Evolutionary conservation across 352 stramenopile species (phyloP).

Genomic region (Pythium plurisporium): DNA sequence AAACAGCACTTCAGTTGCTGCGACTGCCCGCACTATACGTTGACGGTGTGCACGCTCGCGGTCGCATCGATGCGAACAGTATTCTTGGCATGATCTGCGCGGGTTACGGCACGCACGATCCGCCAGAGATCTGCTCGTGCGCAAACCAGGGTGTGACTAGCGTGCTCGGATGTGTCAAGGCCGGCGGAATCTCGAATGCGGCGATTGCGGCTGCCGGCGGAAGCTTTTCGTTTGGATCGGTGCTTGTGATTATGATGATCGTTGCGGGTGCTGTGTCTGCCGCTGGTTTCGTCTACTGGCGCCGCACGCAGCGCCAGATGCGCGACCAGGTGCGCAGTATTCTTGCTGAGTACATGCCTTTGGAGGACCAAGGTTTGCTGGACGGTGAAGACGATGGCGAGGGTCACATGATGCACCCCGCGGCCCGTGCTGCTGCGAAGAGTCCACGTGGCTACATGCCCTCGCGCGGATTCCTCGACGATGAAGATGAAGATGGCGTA

Average conservation of each 20-base stretch:
- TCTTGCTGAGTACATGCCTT: conserved; percentile 95
- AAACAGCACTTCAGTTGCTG: conserved; percentile 89
- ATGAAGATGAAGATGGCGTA: conserved; percentile 70
- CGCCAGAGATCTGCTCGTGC: conserved; percentile 74
- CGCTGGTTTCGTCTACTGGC: conserved; percentile 88
- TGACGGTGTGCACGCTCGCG: conserved; percentile 92
- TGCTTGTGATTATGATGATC: conserved; percentile 82
- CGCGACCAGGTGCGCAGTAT: conserved; percentile 94
- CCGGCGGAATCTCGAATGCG: conserved; percentile 61
- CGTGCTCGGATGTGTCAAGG: conserved; percentile 66
- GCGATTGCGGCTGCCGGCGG: conserved; percentile 40
- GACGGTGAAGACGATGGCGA: conserved; percentile 65
- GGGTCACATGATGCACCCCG: conserved; percentile 62
- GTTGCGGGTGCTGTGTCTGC: conserved; percentile 70
- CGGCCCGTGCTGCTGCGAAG: conserved; percentile 64
- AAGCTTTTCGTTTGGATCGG: conserved; percentile 76
- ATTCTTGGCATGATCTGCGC: conserved; percentile 85
- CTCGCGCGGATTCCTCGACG: conserved; percentile 78
- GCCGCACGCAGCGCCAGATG: conserved; percentile 92
- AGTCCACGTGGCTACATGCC: conserved; percentile 84
- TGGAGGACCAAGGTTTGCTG: conserved; percentile 83
- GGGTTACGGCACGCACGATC: conserved; percentile 76
- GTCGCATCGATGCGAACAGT: conserved; percentile 83
- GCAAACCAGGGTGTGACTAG: conserved; percentile 53
- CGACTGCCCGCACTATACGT: conserved; percentile 93